Conservation (phyloP, 495 filamentous ascomycete species). For the Penicillium manginii region DNA sequence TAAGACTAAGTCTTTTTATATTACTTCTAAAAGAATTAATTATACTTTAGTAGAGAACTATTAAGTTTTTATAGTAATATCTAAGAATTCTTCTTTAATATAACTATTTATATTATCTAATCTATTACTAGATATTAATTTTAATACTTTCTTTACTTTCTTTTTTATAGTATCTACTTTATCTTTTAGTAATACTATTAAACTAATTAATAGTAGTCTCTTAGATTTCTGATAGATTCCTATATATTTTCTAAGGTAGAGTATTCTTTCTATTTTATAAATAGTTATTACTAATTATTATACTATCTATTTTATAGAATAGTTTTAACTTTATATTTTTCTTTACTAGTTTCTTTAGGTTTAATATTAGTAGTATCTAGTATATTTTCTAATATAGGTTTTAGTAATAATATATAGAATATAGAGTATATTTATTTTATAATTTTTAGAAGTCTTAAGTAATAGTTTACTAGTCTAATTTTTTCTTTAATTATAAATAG, state of each 20-base stretch:
- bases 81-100: not conserved
- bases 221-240: slow-evolving; percentile 15
- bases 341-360: slow-evolving; percentile 9
- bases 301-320: slow-evolving; percentile 1
- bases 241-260: slow-evolving; percentile 14
- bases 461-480: slow-evolving; percentile 13
- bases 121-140: no score
- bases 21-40: not conserved
- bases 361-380: slow-evolving; percentile 8
- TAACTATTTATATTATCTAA: not conserved
- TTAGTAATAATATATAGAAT: not conserved
- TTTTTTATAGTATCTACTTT: not conserved
- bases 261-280: slow-evolving; percentile 12
- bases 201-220: slow-evolving; percentile 7
- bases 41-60: not conserved
- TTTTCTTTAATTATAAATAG: slow-evolving; percentile 19
- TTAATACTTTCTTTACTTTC: not conserved
- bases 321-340: slow-evolving; percentile 9
- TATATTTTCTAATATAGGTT: slow-evolving; percentile 9
- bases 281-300: slow-evolving; percentile 1
- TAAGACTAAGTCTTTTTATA: not conserved
- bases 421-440: slow-evolving; percentile 6
- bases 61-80: not conserved
- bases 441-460: slow-evolving; percentile 9
- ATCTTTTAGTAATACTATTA: not conserved